phyloP scores from a whole-genome alignment of 2,329 filamentous ascomycete species.

The Graphium sp. region DNA sequence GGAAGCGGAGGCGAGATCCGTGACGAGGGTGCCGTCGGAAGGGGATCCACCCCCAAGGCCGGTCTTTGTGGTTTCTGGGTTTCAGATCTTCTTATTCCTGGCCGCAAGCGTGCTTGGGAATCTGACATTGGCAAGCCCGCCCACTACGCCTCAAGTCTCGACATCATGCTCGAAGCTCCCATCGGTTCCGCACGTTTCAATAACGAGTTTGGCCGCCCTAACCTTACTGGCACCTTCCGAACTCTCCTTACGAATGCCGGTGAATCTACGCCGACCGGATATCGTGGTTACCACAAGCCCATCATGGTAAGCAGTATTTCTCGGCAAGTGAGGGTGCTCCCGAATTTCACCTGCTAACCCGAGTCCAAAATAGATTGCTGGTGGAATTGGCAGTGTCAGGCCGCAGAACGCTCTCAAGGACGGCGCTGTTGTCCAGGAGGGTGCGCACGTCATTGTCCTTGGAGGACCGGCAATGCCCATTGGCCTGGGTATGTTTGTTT shows the following conservation, averaged over 20 bases:
- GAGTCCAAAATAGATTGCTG: conserved; percentile 61
- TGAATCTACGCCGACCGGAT: conserved; percentile 34
- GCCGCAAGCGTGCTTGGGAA: conserved; percentile 74
- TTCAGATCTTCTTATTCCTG: conserved; percentile 83
- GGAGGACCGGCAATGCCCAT: conserved; percentile 97
- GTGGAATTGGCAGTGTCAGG: conserved; percentile 81
- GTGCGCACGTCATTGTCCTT: conserved; percentile 83
- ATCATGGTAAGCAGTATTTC: conserved; percentile 51
- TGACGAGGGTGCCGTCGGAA: conserved; percentile 85
- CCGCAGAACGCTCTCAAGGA: conserved; percentile 85
- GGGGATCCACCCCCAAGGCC: conserved; percentile 84
- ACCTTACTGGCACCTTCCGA: conserved; percentile 77
- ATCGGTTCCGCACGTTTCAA: conserved; percentile 93
- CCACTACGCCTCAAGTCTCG: conserved; percentile 84
- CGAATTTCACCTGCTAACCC: too few relatives aligned
- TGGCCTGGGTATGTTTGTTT: conserved; percentile 78
- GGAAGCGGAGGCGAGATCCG: conserved; percentile 91
- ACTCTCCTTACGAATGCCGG: conserved; percentile 64
- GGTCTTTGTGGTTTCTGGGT: conserved; percentile 89
- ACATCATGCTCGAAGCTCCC: conserved; percentile 95
- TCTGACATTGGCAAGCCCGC: conserved; percentile 73
- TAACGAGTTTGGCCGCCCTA: conserved; percentile 91
- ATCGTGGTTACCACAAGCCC: conserved; percentile 91
- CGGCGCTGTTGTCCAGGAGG: conserved; percentile 59
- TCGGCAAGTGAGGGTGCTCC: too few relatives aligned